phyloP scores from a whole-genome alignment of 2,329 filamentous ascomycete species.

The Metarhizium guizhouense region DNA sequence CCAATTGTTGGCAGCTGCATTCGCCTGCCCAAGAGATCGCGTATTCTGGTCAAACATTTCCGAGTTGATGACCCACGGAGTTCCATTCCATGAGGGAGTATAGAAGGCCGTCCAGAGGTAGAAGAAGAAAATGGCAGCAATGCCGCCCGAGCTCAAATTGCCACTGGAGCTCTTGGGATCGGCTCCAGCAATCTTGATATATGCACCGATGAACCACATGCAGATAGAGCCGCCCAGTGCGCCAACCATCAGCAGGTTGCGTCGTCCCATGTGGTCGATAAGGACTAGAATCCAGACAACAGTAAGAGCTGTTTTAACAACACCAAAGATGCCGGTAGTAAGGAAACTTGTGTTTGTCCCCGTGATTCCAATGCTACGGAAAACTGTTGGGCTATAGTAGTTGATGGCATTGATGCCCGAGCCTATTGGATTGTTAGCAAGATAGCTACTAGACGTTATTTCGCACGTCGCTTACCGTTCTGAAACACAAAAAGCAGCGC shows the following conservation, averaged over 20 bases:
- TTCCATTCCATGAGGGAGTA: constrained; percentile 64
- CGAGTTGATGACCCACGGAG: constrained; percentile 66
- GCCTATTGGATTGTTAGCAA: constrained; percentile 6
- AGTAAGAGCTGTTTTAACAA: constrained; percentile 19
- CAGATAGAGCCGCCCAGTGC: constrained; percentile 52
- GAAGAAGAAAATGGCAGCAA: constrained; percentile 59
- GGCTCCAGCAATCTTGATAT: constrained; percentile 28
- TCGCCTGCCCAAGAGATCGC: constrained; percentile 59
- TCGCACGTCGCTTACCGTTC: constrained; percentile 41
- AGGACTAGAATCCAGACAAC: constrained; percentile 33
- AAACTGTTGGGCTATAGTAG: constrained; percentile 22
- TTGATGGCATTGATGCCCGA: constrained; percentile 22
- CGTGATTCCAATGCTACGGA: constrained; percentile 18
- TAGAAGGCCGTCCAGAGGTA: constrained; percentile 52
- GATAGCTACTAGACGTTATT: not conserved
- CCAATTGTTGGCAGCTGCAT: constrained; percentile 65
- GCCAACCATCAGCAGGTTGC: constrained; percentile 56
- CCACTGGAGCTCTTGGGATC: constrained; percentile 14
- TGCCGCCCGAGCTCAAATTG: constrained; percentile 38
- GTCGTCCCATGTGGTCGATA: constrained; percentile 29
- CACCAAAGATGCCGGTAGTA: constrained; percentile 19
- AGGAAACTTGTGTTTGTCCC: constrained; percentile 17
- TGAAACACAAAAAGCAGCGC: constrained; percentile 71
- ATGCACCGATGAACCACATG: constrained; percentile 51
- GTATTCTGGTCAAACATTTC: constrained; percentile 66